Percentiles rank a stretch among this genome's conserved stretches.
These are phyloP conservation scores for Phytophthora syringae DNA, from an alignment of 352 stramenopile species.

Conservation along the genomic window DNA sequence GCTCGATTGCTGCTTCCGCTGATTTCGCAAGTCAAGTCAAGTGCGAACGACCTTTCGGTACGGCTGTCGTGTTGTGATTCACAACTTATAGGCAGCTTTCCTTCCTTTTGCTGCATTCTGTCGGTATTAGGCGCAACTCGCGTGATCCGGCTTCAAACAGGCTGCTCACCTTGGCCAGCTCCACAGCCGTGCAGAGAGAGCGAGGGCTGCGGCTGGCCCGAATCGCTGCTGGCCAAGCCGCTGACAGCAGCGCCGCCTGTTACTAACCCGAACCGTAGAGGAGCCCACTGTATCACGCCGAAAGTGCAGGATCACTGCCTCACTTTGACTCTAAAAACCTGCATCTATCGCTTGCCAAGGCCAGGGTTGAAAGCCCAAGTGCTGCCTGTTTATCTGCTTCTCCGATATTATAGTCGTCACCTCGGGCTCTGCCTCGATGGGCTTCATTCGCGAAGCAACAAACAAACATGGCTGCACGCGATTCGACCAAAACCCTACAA, in stretches of 20 bases:
- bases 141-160: no score
- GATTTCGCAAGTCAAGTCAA: no score
- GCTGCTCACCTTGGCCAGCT: conserved; percentile 16
- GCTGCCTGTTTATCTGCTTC: no score
- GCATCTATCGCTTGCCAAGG: no score
- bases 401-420: not conserved
- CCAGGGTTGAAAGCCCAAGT: no score
- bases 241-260: conserved; percentile 22
- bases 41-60: no score
- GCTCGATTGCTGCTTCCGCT: no score
- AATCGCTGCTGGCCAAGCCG: conserved; percentile 8
- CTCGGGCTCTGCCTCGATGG: not conserved
- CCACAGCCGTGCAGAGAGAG: conserved; percentile 19
- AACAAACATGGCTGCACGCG: not conserved
- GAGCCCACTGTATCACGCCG: no score
- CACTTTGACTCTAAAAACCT: no score
- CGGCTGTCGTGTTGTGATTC: no score
- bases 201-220: conserved; percentile 1
- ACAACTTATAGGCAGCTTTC: no score
- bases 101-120: not conserved
- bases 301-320: not conserved
- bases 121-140: not conserved
- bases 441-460: not conserved
- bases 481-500: not conserved
- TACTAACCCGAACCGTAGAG: conserved; percentile 20